Evolutionary conservation across 108 stramenopile species (phyloP).

Genomic region (Skeletonema tropicum): DNA sequence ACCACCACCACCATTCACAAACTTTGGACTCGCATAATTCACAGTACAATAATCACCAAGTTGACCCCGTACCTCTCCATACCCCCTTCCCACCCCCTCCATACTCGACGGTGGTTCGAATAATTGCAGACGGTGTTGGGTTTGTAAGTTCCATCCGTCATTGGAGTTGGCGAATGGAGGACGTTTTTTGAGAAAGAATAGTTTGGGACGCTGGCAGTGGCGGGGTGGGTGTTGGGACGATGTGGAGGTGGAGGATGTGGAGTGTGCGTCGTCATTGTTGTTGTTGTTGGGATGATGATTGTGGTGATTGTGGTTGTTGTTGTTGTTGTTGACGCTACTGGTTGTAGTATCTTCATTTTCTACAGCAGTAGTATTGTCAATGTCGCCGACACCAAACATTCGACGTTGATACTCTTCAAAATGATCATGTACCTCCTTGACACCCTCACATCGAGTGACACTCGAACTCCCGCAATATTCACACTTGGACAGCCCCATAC

Average conservation of each 20-base stretch:
- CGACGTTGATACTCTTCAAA: background rate
- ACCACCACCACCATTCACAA: background rate
- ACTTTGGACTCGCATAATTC: background rate
- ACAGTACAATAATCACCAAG: constrained; percentile 7
- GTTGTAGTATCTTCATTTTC: background rate
- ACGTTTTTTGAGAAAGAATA: constrained; percentile 48
- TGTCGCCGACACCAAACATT: background rate
- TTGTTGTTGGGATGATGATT: background rate
- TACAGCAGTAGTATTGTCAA: background rate
- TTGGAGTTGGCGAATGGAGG: constrained; percentile 30
- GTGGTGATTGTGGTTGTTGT: background rate
- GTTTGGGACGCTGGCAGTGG: constrained; percentile 40
- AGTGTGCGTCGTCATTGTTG: background rate
- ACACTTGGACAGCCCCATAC: constrained; percentile 22
- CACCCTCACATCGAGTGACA: constrained; percentile 19
- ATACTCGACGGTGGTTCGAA: constrained; percentile 36
- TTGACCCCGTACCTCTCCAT: constrained; percentile 36
- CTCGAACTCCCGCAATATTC: constrained; percentile 42
- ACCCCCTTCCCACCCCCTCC: constrained; percentile 32
- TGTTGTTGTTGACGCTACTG: constrained; percentile 7
- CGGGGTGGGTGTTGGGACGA: background rate
- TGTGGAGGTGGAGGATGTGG: background rate
- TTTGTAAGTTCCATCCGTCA: constrained; percentile 40
- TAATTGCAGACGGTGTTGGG: constrained; percentile 25
- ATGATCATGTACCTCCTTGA: background rate